A percentile compares a stretch with the other conserved stretches of the same genome.
Conservation (phyloP, 257 asterid species). For the Plantago ovata region DNA sequence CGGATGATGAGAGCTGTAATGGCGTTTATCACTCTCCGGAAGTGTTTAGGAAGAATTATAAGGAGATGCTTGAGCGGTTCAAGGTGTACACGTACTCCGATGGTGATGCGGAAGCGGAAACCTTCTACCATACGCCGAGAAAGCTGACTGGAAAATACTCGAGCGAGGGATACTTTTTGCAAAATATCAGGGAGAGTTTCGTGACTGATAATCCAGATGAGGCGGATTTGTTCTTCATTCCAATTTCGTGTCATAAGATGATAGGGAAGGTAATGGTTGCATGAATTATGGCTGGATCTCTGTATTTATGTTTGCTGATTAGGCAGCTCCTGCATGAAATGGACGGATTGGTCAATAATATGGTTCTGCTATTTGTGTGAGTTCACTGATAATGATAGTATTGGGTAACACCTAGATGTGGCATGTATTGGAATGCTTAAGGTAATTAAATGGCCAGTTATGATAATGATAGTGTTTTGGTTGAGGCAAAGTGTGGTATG, state of each 20-base stretch:
- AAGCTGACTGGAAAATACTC: slow-evolving; percentile 94
- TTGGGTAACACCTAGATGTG: too few species aligned
- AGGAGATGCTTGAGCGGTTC: slow-evolving; percentile 70
- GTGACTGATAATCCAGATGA: slow-evolving; percentile 74
- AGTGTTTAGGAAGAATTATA: slow-evolving; percentile 65
- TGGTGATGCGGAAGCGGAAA: slow-evolving; percentile 91
- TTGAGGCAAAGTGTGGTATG: too few species aligned
- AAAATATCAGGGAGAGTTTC: slow-evolving; percentile 89
- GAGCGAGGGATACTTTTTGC: slow-evolving; percentile 91
- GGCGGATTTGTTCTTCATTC: slow-evolving; percentile 93
- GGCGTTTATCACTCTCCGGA: slow-evolving; percentile 71
- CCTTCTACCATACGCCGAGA: slow-evolving; percentile 93
- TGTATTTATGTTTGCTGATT: too few species aligned
- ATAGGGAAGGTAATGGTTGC: slow-evolving; percentile 72
- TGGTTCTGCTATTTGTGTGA: too few species aligned
- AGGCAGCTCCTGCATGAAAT: too few species aligned
- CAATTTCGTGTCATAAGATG: slow-evolving; percentile 98
- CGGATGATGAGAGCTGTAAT: slow-evolving; percentile 5
- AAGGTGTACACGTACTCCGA: slow-evolving; percentile 86
- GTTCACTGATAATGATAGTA: too few species aligned
- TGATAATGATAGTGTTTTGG: too few species aligned
- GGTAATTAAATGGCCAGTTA: too few species aligned
- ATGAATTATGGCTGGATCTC: neutral
- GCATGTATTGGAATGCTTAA: too few species aligned
- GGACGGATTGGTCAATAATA: too few species aligned